Conservation (phyloP, 345 rosid genomes). For the Camelina neglecta region DNA sequence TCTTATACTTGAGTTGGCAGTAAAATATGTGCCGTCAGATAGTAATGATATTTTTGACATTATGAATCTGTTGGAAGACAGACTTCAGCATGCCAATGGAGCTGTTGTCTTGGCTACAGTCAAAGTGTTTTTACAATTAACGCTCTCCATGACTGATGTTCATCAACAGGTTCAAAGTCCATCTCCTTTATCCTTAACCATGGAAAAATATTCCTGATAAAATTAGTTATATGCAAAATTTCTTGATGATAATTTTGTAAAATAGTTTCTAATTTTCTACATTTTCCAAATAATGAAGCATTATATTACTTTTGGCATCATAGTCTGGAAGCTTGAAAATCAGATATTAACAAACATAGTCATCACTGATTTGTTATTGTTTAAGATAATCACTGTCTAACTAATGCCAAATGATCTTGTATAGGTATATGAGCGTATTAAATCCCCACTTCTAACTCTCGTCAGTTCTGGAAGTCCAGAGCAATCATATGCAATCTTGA, state of each 20-base stretch:
- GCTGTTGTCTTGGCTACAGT: slow-evolving; percentile 94
- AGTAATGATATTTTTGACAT: slow-evolving; percentile 92
- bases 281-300: slow-evolving; percentile 16
- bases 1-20: slow-evolving; percentile 87
- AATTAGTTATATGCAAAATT: slow-evolving; percentile 11
- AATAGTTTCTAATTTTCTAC: not conserved
- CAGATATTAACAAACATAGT: slow-evolving; percentile 1
- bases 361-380: slow-evolving; percentile 13
- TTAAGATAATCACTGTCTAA: slow-evolving; percentile 27
- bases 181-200: slow-evolving; percentile 22
- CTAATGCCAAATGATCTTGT: slow-evolving; percentile 37
- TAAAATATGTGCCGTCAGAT: slow-evolving; percentile 87
- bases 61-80: slow-evolving; percentile 99
- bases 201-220: not conserved
- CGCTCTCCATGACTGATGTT: slow-evolving; percentile 93
- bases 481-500: slow-evolving; percentile 94
- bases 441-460: slow-evolving; percentile 93
- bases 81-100: slow-evolving; percentile 99
- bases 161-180: slow-evolving; percentile 82
- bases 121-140: slow-evolving; percentile 85
- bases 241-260: not conserved
- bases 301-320: not conserved
- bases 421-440: slow-evolving; percentile 97
- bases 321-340: not conserved
- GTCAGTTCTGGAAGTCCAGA: slow-evolving; percentile 99